Evolutionary conservation across 768 basidiomycete species (phyloP).

Genomic region (Trametes meyenii): DNA sequence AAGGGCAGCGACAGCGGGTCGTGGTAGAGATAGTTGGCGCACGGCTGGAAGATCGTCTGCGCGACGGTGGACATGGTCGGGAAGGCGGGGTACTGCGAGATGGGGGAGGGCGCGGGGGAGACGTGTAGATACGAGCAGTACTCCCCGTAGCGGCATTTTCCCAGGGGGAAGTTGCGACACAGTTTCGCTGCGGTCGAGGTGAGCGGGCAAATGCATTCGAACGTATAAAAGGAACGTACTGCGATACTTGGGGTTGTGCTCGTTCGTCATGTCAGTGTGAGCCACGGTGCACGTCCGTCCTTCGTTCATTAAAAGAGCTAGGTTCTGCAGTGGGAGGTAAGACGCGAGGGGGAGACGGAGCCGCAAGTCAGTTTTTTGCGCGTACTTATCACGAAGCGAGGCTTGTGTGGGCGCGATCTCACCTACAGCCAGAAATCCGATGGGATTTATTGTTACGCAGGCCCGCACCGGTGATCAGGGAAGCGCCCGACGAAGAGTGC

Average conservation of each 20-base stretch:
- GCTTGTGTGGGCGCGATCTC: conserved; percentile 4
- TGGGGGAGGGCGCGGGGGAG: conserved; percentile 2
- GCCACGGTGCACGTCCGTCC: background rate
- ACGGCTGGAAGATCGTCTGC: conserved; percentile 9
- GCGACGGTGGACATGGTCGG: conserved; percentile 1
- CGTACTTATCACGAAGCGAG: background rate
- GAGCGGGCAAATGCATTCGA: background rate
- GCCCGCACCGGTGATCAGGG: conserved; percentile 5
- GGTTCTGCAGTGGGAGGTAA: too few species aligned
- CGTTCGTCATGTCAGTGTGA: background rate
- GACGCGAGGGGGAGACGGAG: background rate
- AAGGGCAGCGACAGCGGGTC: background rate
- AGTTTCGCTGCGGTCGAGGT: conserved; percentile 9
- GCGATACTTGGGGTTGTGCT: conserved; percentile 14
- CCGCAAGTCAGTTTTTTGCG: background rate
- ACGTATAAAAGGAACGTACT: background rate
- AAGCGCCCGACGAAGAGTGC: conserved; percentile 3
- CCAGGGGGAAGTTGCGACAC: conserved; percentile 23
- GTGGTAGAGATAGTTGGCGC: background rate
- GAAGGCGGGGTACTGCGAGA: background rate
- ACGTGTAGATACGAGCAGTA: conserved; percentile 23
- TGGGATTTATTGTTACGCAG: conserved; percentile 5
- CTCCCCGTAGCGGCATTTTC: conserved; percentile 23
- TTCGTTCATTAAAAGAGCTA: conserved; percentile 5
- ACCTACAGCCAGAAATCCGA: background rate